A percentile compares a stretch with the other conserved stretches of the same genome.
phyloP scores from a whole-genome alignment of 1,139 yeast genomes.

The Yamadazyma oceani region DNA sequence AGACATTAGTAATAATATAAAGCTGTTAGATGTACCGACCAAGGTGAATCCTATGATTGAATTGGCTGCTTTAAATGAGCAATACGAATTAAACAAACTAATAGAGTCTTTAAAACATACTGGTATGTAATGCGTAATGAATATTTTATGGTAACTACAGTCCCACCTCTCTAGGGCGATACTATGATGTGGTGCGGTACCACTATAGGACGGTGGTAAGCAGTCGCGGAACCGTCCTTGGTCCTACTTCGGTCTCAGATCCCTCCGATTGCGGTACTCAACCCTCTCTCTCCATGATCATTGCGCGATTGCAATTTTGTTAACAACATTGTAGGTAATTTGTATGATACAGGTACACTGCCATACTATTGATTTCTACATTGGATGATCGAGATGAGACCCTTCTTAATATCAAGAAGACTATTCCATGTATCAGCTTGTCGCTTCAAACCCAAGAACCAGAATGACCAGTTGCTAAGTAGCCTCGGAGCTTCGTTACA shows the following conservation, averaged over 20 bases:
- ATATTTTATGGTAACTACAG: background rate
- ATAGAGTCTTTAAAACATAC: constrained; percentile 19
- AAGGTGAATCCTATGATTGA: constrained; percentile 42
- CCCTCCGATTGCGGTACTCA: no score
- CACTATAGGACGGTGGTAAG: no score
- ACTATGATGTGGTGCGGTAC: no score
- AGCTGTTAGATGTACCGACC: constrained; percentile 5
- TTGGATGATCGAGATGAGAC: background rate
- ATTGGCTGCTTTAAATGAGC: constrained; percentile 43
- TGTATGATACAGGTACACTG: no score
- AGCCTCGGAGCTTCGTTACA: constrained; percentile 11
- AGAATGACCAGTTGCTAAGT: constrained; percentile 10
- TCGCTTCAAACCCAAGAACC: constrained; percentile 10
- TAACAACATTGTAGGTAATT: no score
- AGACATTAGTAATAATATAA: constrained; percentile 3
- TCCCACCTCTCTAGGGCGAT: background rate
- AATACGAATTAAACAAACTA: constrained; percentile 37
- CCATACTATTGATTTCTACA: no score
- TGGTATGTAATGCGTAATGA: constrained; percentile 11
- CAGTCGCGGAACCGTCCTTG: no score
- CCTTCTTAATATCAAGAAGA: background rate
- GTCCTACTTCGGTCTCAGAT: no score
- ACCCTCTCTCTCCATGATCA: no score
- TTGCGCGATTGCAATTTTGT: no score
- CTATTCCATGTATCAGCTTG: constrained; percentile 3